Evolutionary conservation across 805 yeast species (phyloP).

Genomic region (Candida fluviatilis): DNA sequence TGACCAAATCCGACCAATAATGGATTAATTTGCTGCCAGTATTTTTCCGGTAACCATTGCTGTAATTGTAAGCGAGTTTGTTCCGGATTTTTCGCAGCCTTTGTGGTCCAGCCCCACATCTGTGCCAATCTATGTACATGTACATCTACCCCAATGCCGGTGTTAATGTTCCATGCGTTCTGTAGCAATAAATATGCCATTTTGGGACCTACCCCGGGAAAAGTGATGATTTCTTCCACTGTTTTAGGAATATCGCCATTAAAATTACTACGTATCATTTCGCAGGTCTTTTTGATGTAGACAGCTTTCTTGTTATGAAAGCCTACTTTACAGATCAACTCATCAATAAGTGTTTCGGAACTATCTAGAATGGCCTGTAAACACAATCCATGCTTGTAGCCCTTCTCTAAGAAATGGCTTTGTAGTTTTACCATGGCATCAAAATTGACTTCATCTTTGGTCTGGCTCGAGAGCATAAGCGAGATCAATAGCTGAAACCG

Average conservation of each 20-base stretch:
- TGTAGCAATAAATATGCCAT: constrained; percentile 85
- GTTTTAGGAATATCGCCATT: constrained; percentile 71
- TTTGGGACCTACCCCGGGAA: constrained; percentile 96
- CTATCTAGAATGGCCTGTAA: constrained; percentile 49
- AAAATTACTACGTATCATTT: constrained; percentile 45
- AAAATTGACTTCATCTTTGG: constrained; percentile 83
- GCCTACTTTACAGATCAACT: constrained; percentile 74
- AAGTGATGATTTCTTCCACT: constrained; percentile 55
- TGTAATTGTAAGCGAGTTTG: constrained; percentile 65
- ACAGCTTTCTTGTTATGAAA: constrained; percentile 78
- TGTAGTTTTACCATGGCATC: constrained; percentile 66
- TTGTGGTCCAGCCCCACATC: constrained; percentile 74
- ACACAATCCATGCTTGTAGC: constrained; percentile 49
- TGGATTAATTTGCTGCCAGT: constrained; percentile 86
- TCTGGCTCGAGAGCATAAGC: constrained; percentile 85
- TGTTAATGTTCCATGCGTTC: constrained; percentile 70
- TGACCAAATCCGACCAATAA: constrained; percentile 92
- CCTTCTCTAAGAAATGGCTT: constrained; percentile 33
- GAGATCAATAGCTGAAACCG: constrained; percentile 77
- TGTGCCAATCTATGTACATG: constrained; percentile 79
- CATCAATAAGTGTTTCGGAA: constrained; percentile 56
- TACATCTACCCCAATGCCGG: constrained; percentile 93
- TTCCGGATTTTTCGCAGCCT: constrained; percentile 61
- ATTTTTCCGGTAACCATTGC: constrained; percentile 65
- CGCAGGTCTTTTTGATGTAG: constrained; percentile 61